Percentiles rank a stretch among this genome's conserved stretches.
phyloP scores from a whole-genome alignment of 202 grass and related monocot genomes.

The Bolboschoenoplectus hybrid region DNA sequence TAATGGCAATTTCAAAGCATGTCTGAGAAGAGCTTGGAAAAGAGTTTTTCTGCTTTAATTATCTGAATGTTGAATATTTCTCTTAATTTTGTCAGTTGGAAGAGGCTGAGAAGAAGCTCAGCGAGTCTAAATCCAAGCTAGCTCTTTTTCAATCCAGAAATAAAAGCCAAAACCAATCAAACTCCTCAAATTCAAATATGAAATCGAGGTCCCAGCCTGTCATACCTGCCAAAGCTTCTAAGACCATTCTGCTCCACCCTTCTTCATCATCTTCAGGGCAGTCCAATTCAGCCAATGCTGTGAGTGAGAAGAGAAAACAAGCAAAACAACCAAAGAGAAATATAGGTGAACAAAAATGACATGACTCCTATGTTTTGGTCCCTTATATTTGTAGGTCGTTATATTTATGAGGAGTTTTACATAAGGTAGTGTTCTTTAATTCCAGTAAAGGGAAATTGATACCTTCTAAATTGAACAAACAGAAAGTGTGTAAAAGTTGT shows the following conservation, averaged over 20 bases:
- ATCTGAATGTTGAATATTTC: background rate
- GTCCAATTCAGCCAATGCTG: background rate
- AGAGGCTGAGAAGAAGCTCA: constrained; percentile 55
- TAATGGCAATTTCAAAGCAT: background rate
- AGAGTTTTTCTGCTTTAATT: background rate
- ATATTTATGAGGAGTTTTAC: background rate
- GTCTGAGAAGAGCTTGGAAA: background rate
- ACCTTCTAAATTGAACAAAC: background rate
- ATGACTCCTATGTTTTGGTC: background rate
- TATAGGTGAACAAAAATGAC: constrained; percentile 45
- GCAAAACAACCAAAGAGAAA: constrained; percentile 69
- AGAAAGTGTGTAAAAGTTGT: background rate
- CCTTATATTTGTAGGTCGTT: background rate
- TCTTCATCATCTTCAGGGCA: constrained; percentile 41
- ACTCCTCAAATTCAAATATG: constrained; percentile 31
- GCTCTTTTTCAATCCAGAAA: constrained; percentile 40
- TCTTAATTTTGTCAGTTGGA: constrained; percentile 51
- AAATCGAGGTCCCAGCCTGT: constrained; percentile 61
- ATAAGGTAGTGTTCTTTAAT: background rate
- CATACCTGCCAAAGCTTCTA: constrained; percentile 44
- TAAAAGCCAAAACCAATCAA: constrained; percentile 6
- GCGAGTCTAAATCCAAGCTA: constrained; percentile 49
- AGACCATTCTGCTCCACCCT: constrained; percentile 35
- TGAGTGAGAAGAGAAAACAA: constrained; percentile 31
- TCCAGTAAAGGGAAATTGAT: background rate